These are phyloP conservation scores for Blastobotrys muscicola DNA, from an alignment of 805 yeast genomes.

Conservation along the genomic window DNA sequence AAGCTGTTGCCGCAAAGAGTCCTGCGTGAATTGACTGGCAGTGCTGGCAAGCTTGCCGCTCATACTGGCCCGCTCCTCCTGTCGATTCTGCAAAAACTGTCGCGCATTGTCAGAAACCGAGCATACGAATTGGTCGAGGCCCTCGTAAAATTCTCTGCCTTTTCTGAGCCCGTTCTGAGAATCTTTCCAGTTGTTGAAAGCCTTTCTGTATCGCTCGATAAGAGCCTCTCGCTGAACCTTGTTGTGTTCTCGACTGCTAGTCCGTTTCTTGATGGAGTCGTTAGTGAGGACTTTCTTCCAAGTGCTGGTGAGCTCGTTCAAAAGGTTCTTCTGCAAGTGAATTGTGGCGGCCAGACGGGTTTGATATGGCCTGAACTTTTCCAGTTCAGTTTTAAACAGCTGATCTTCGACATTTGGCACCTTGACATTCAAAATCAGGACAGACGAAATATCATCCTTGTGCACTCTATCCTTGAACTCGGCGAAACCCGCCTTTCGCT, in stretches of 20 bases:
- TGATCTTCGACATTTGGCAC: constrained; percentile 45
- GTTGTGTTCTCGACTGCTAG: constrained; percentile 29
- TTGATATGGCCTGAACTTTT: constrained; percentile 63
- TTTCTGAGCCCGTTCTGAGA: constrained; percentile 49
- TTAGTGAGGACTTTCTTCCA: constrained; percentile 40
- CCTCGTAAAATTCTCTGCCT: constrained; percentile 56
- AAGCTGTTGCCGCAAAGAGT: constrained; percentile 11
- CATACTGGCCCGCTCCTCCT: constrained; percentile 12
- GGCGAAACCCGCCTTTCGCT: constrained; percentile 49
- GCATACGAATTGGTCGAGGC: constrained; percentile 23
- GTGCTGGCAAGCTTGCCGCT: not conserved
- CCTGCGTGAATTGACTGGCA: constrained; percentile 6
- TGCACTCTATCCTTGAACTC: constrained; percentile 64
- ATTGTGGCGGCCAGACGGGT: constrained; percentile 58
- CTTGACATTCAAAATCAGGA: constrained; percentile 56
- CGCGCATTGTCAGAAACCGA: constrained; percentile 13
- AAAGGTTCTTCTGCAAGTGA: constrained; percentile 49
- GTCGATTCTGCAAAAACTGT: constrained; percentile 13
- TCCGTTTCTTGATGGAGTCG: constrained; percentile 36
- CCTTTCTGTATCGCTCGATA: constrained; percentile 36
- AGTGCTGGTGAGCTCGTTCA: constrained; percentile 36
- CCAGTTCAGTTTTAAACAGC: constrained; percentile 61
- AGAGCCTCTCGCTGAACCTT: constrained; percentile 28
- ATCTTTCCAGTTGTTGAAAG: constrained; percentile 49
- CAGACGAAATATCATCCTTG: constrained; percentile 74